Evolutionary conservation across 768 basidiomycete species (phyloP).

Genomic region (Auricularia heimuer): DNA sequence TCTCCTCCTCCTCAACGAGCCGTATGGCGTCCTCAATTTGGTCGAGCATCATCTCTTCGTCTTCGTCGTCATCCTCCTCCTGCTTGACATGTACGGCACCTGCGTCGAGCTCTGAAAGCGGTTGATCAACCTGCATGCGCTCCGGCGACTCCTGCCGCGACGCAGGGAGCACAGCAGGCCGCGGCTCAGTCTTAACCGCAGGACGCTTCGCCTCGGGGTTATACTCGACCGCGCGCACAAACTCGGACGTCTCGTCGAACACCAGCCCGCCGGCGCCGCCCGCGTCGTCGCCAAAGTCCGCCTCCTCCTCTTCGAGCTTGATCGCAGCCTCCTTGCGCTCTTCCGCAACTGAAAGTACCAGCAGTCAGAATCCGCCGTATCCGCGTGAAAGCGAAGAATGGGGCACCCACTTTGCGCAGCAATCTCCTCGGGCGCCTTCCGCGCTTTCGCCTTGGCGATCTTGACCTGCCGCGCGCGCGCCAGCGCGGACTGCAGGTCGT

Average conservation of each 20-base stretch:
- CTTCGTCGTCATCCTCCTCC: constrained; percentile 60
- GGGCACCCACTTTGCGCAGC: constrained; percentile 55
- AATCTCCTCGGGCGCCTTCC: constrained; percentile 77
- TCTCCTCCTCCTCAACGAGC: constrained; percentile 48
- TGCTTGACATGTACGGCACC: constrained; percentile 69
- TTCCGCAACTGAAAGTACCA: constrained; percentile 44
- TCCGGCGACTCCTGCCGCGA: not conserved
- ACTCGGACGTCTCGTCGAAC: constrained; percentile 96
- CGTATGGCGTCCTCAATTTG: constrained; percentile 65
- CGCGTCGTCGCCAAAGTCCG: constrained; percentile 18
- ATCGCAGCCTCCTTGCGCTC: constrained; percentile 41
- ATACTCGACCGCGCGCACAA: constrained; percentile 75
- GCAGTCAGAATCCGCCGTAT: constrained; percentile 3
- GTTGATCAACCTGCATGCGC: constrained; percentile 41
- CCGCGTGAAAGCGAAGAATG: not conserved
- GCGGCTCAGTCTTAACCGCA: constrained; percentile 36
- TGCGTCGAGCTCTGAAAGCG: constrained; percentile 67
- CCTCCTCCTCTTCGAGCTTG: constrained; percentile 41
- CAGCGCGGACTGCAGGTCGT: constrained; percentile 90
- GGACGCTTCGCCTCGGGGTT: constrained; percentile 36
- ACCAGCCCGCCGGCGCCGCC: constrained; percentile 53
- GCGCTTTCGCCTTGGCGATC: constrained; percentile 42
- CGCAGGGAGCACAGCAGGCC: constrained; percentile 8
- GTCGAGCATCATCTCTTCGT: constrained; percentile 62
- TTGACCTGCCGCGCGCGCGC: constrained; percentile 78